Conservation (phyloP, 2,329 filamentous ascomycete genomes). For the Hymenoscyphus fructigenus region DNA sequence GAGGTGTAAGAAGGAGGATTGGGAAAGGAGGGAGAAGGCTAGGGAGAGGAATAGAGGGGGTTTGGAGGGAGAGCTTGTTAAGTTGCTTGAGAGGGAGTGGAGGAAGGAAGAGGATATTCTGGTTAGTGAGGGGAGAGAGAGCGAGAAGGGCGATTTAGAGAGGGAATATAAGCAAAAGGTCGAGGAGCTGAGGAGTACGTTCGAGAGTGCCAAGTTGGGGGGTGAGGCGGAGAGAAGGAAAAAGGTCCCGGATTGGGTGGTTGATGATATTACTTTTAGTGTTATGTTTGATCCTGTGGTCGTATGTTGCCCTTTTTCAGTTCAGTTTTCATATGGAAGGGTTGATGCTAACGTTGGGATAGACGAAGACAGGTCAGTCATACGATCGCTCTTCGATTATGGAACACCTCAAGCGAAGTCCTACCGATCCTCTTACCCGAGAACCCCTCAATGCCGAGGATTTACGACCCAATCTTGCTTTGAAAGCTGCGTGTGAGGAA, state of each 20-base stretch:
- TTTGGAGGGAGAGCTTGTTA: conserved; percentile 60
- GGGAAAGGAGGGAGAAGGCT: conserved; percentile 71
- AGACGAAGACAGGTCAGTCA: conserved; percentile 82
- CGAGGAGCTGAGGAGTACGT: conserved; percentile 45
- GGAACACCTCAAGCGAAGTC: conserved; percentile 75
- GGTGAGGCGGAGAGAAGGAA: conserved; percentile 49
- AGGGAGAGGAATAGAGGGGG: conserved; percentile 55
- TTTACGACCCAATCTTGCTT: conserved; percentile 74
- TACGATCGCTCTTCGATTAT: conserved; percentile 86
- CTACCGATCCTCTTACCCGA: conserved; percentile 80
- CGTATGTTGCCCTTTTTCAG: conserved; percentile 32
- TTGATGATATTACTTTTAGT: conserved; percentile 74
- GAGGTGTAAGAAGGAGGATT: conserved; percentile 79
- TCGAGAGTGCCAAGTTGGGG: conserved; percentile 50
- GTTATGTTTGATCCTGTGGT: conserved; percentile 68
- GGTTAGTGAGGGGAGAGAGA: conserved; percentile 46
- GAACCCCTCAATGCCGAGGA: conserved; percentile 69
- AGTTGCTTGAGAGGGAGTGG: conserved; percentile 48
- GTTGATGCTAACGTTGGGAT: conserved; percentile 20
- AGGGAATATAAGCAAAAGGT: conserved; percentile 51
- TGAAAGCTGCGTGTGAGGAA: conserved; percentile 80
- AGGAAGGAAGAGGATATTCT: conserved; percentile 44
- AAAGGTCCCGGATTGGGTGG: conserved; percentile 64
- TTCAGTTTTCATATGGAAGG: neutral
- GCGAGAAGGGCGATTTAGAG: conserved; percentile 40